A percentile compares a stretch with the other conserved stretches of the same genome.
These are phyloP conservation scores for Neonectria punicea DNA, from an alignment of 2,329 filamentous ascomycete species.

Conservation along the genomic window DNA sequence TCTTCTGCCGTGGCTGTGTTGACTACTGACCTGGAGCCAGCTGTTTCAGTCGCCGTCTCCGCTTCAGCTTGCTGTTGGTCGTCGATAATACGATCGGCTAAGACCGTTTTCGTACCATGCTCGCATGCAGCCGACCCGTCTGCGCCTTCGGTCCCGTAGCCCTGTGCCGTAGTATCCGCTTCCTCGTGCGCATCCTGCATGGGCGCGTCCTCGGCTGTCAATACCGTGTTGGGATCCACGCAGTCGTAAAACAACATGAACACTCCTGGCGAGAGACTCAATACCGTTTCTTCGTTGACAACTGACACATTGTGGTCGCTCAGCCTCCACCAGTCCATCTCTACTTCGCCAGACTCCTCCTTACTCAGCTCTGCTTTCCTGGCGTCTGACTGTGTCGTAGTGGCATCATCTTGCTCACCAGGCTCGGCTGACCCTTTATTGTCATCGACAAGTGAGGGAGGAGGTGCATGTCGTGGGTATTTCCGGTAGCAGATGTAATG, in stretches of 20 bases:
- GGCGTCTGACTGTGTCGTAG: conserved; percentile 12
- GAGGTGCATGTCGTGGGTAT: conserved; percentile 57
- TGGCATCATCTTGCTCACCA: conserved; percentile 23
- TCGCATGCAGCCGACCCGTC: conserved; percentile 1
- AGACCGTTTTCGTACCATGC: not conserved
- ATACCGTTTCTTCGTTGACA: conserved; percentile 77
- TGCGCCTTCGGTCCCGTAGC: conserved; percentile 1
- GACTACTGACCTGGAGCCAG: conserved; percentile 10
- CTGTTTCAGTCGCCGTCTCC: conserved; percentile 27
- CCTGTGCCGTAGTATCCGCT: conserved; percentile 16
- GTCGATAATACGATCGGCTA: not conserved
- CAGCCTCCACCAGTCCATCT: conserved; percentile 84
- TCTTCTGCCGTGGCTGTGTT: conserved; percentile 13
- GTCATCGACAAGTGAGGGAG: conserved; percentile 16
- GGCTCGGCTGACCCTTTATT: conserved; percentile 23
- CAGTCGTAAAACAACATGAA: conserved; percentile 99
- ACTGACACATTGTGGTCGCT: conserved; percentile 87
- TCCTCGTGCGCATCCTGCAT: conserved; percentile 38
- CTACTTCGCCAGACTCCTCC: conserved; percentile 40
- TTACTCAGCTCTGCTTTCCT: conserved; percentile 23
- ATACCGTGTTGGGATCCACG: conserved; percentile 64
- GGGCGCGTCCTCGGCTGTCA: conserved; percentile 45
- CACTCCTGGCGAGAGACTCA: conserved; percentile 77
- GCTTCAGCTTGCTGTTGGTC: conserved; percentile 6
- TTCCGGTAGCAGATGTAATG: conserved; percentile 94